Evolutionary conservation across 2,329 filamentous ascomycete species (phyloP).

Genomic region (Fusarium sp.): DNA sequence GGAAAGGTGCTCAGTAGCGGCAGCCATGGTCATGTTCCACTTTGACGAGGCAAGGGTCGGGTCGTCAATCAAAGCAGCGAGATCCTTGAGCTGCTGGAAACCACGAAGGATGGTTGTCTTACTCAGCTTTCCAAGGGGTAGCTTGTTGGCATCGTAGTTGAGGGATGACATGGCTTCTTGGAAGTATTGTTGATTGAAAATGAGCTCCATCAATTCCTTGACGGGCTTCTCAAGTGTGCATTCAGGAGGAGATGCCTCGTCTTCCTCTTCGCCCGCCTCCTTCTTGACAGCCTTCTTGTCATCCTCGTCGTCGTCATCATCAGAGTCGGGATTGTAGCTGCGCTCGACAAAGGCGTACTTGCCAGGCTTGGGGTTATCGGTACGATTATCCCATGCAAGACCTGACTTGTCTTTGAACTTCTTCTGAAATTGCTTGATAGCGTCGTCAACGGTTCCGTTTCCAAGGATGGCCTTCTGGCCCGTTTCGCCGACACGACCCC

Average conservation of each 20-base stretch:
- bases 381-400: conserved; percentile 65
- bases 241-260: conserved; percentile 55
- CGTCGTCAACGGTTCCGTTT: conserved; percentile 56
- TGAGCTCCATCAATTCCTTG: conserved; percentile 80
- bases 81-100: conserved; percentile 81
- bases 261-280: conserved; percentile 52
- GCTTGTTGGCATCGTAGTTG: conserved; percentile 80
- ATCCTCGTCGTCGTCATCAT: conserved; percentile 63
- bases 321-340: conserved; percentile 77
- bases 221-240: conserved; percentile 71
- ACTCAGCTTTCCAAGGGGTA: conserved; percentile 87
- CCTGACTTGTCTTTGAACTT: conserved; percentile 75
- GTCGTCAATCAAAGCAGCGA: conserved; percentile 75
- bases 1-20: conserved; percentile 72
- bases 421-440: conserved; percentile 66
- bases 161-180: conserved; percentile 72
- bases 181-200: conserved; percentile 85
- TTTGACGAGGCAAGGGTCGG: conserved; percentile 58
- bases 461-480: conserved; percentile 64
- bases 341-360: conserved; percentile 87
- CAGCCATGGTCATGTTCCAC: conserved; percentile 54
- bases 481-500: conserved; percentile 79
- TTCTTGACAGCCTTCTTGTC: conserved; percentile 51
- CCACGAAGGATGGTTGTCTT: conserved; percentile 80
- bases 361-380: conserved; percentile 68